phyloP scores from a whole-genome alignment of 129 eudicot genomes.

The Chrysanthemum makinoi region DNA sequence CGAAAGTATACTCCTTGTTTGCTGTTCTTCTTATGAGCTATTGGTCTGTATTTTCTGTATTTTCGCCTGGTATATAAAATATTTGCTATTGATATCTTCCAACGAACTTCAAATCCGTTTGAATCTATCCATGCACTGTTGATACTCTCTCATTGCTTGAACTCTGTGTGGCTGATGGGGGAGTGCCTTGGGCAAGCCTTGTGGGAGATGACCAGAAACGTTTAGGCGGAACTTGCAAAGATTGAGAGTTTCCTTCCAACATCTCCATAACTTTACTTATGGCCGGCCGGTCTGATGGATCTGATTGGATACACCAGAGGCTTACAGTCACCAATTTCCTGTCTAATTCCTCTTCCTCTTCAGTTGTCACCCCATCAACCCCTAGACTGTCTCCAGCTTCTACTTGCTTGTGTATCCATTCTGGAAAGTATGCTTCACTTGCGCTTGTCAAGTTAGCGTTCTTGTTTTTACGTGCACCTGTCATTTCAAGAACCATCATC shows the following conservation, averaged over 20 bases:
- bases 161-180: no score
- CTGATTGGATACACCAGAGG: slow-evolving; percentile 53
- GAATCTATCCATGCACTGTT: no score
- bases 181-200: no score
- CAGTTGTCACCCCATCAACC: slow-evolving; percentile 11
- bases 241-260: slow-evolving; percentile 12
- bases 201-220: neutral
- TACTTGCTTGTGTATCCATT: slow-evolving; percentile 44
- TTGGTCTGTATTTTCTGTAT: no score
- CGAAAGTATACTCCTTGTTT: neutral
- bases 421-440: slow-evolving; percentile 45
- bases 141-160: no score
- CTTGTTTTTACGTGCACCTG: slow-evolving; percentile 1
- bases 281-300: slow-evolving; percentile 24
- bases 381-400: slow-evolving; percentile 12
- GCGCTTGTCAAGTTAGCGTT: neutral
- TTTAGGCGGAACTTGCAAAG: neutral
- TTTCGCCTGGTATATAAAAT: no score
- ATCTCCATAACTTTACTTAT: slow-evolving; percentile 9
- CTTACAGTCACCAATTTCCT: slow-evolving; percentile 55
- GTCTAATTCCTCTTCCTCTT: slow-evolving; percentile 4
- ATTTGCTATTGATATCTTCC: no score
- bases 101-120: no score
- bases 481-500: slow-evolving; percentile 48
- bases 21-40: neutral